These are phyloP conservation scores for Jacaranda mimosifolia DNA, from an alignment of 257 asterid species.

Conservation along the genomic window DNA sequence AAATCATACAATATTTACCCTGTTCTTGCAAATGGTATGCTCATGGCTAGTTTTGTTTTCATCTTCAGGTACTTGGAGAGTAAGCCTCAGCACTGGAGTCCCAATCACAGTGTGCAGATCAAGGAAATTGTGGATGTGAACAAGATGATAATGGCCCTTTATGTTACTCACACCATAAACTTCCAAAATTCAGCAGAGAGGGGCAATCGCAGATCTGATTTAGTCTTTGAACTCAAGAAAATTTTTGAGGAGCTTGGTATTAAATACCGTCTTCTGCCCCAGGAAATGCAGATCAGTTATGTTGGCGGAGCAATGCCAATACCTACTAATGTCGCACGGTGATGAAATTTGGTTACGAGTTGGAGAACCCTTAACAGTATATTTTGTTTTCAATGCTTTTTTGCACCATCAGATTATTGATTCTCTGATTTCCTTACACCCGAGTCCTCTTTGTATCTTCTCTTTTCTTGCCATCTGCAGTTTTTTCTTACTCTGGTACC, in stretches of 20 bases:
- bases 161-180: conserved; percentile 70
- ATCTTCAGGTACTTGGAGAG: conserved; percentile 73
- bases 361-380: background rate
- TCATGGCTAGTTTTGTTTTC: background rate
- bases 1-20: background rate
- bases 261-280: conserved; percentile 67
- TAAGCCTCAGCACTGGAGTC: conserved; percentile 72
- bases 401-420: too few species aligned
- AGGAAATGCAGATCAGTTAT: conserved; percentile 55
- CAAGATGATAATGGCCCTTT: conserved; percentile 63
- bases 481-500: too few species aligned
- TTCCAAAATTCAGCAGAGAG: conserved; percentile 60
- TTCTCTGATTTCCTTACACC: too few species aligned
- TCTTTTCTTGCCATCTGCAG: too few species aligned
- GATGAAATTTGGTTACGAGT: conserved; percentile 27
- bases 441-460: too few species aligned
- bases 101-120: conserved; percentile 60
- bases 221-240: conserved; percentile 63
- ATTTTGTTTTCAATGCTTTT: too few species aligned
- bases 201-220: conserved; percentile 61
- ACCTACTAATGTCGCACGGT: conserved; percentile 3
- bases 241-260: conserved; percentile 65
- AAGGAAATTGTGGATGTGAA: conserved; percentile 72
- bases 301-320: conserved; percentile 27
- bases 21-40: background rate